Evolutionary conservation across 306 rosid genomes (phyloP), one percentile per base, ranked within the genome.

Genomic region (Cajanus cajan): DNA sequence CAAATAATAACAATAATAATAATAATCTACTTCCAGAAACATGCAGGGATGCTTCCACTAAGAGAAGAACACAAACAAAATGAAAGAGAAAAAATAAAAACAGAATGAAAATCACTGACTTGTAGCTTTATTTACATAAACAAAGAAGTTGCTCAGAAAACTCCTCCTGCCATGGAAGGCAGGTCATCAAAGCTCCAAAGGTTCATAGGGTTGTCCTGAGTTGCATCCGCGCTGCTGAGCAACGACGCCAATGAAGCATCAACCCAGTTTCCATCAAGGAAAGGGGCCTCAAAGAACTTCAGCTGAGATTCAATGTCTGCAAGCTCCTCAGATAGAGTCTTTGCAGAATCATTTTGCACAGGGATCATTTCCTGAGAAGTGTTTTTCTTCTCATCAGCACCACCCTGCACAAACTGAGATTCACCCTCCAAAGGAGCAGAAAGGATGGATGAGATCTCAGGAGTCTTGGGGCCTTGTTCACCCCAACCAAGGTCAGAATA

Each of bases 111-210:
- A 57, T 74, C 77, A 91, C 94, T 87, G 77, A 87, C 97, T 83
- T 90, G 94, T 83, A 85, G 94, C 91, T 88, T 93, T 95, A 91
- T 95, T 95, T 95, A 93, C 97, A 91, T 86, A 83, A 80, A 18
- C 41, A 41, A 78, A 78, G 65, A 66, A 57, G 55, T 76, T 54
- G 80, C 85, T 90, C 16, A 95, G 89, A 86, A 90, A 52, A 5
- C 87, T 59, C 89, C 93, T 28, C 89, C 95, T 47, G 72, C 74
- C 66, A 87, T 1, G 55, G 85, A 41, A 24, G 97, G 82, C 76
- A 90, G 54, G 55, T 95, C 99, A 51, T 91, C 96, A 19, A 93
- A 95, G 89, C 82, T 85, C 99, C 97, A 95, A 39, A 93, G 88
- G 75, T 86, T 87, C 88, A 88, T 73, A 2, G 90, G 40, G 86